Base-by-base conservation (phyloP, 2,329 filamentous ascomycete genomes). In the Ambrosiella beaveri region DNA sequence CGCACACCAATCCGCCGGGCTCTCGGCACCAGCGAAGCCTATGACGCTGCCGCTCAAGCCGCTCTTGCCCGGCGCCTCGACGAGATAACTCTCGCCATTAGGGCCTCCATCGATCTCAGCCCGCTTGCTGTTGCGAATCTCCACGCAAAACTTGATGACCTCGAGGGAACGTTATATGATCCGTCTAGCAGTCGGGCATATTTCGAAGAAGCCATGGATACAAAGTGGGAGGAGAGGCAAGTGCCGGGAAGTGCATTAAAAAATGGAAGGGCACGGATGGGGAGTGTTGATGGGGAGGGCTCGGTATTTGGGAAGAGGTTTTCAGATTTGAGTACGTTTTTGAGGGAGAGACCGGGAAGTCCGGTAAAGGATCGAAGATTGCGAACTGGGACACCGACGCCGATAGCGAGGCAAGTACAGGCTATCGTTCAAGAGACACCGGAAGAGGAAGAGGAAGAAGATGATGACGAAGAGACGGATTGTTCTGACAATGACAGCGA, bases 41-140 rank as follows among this genome's bases (percentile, higher is more conserved):
- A 60, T 52, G 59, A 60, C 56, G 59, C 56, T 15, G 59, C 59
- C 19, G 59, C 59, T 15, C 57, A 57, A 44, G 59, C 59, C 39
- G 51, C 52, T 12, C 56, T 60, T n/a, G 52, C 59, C 11, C 57
- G 57, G 19, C 56, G 59, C 36, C 56, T 60, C 11, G 59, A 60
- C n/a, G 59, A 58, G 15, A 37, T 60, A 9, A 60, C 59, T 2
- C 50, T 52, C 13, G 51, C 56, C 11, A 55, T 60, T 17, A 56
- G 59, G n/a, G 56, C 56, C 38, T 51, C 59, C 3, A 37, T 41
- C 4, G 59, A 60, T 51, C 45, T 60, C 9, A 60, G 59, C n/a
- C 50, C 59, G 7, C 27, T 60, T 9, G 59, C 59, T 3, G 52
- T 60, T 19, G 59, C 59, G 15, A 58, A 56, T 3, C 44, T 60